A percentile compares a stretch with the other conserved stretches of the same genome.
Evolutionary conservation across 108 stramenopile species (phyloP).

Genomic region (Conticribra weissflogii): DNA sequence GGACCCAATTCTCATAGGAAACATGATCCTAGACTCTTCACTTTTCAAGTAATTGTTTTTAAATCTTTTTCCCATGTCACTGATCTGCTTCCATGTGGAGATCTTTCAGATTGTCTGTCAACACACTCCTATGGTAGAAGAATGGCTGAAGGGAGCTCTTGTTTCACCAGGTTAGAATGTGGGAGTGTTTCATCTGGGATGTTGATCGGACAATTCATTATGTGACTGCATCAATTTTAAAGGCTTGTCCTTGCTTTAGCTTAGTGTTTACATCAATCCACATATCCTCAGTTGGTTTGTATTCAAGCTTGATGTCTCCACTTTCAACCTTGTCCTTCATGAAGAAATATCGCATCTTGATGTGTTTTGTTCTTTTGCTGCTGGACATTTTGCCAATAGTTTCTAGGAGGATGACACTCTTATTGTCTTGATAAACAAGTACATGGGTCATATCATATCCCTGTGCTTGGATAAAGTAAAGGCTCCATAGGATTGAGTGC

Average conservation of each 20-base stretch:
- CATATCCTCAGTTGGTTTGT: slow-evolving; percentile 9
- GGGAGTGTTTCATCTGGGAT: slow-evolving; percentile 5
- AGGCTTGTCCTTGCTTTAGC: slow-evolving; percentile 9
- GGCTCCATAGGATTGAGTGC: background rate
- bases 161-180: no score
- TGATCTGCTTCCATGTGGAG: no score
- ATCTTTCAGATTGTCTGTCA: no score
- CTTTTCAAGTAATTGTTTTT: no score
- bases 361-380: slow-evolving; percentile 18
- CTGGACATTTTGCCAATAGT: slow-evolving; percentile 13
- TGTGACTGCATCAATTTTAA: background rate
- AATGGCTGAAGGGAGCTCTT: no score
- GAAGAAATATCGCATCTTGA: slow-evolving; percentile 15
- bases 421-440: slow-evolving; percentile 13
- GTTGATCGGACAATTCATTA: slow-evolving; percentile 1
- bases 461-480: slow-evolving; percentile 8
- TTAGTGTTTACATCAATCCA: slow-evolving; percentile 20
- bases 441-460: slow-evolving; percentile 2
- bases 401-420: slow-evolving; percentile 5
- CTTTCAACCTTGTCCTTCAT: slow-evolving; percentile 17
- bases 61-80: no score
- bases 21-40: no score
- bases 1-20: no score
- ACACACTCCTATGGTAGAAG: no score
- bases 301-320: background rate